Conservation (phyloP, 2,329 filamentous ascomycete species). For the Stagonosporopsis rhizophila region DNA sequence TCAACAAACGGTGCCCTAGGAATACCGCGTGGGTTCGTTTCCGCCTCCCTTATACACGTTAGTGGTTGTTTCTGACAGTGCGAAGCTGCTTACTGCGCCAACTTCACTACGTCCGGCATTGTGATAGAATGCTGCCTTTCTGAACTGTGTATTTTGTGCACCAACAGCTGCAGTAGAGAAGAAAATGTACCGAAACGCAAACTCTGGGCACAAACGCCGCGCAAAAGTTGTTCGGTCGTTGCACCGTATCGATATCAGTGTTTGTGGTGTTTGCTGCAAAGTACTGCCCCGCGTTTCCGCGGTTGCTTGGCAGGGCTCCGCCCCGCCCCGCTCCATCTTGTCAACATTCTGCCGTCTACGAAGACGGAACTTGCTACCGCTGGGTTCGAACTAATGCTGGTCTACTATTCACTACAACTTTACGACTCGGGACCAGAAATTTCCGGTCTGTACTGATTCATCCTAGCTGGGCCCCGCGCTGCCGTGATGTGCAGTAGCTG, state of each 20-base stretch:
- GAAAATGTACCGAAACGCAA: background rate
- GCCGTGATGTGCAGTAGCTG: background rate
- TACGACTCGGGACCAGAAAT: background rate
- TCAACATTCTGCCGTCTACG: background rate
- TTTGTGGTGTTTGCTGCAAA: slow-evolving; percentile 18
- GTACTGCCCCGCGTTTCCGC: slow-evolving; percentile 21
- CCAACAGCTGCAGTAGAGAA: background rate
- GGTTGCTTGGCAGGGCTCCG: background rate
- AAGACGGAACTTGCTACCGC: background rate
- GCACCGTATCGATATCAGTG: slow-evolving; percentile 2
- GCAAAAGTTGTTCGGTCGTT: slow-evolving; percentile 6
- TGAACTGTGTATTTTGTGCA: background rate
- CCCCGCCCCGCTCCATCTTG: background rate
- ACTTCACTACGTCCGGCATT: slow-evolving; percentile 20
- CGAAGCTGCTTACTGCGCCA: slow-evolving; percentile 20
- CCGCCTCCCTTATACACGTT: slow-evolving; percentile 24
- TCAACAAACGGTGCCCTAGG: slow-evolving; percentile 86
- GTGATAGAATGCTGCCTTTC: background rate
- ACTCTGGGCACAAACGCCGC: background rate
- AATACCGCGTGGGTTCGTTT: slow-evolving; percentile 82
- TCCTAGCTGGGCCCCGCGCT: no score
- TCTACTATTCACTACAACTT: slow-evolving; percentile 2
- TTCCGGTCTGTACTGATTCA: background rate
- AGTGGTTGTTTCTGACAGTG: background rate
- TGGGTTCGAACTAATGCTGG: background rate